Evolutionary conservation across 192 early-diverging fungal species (phyloP).

Genomic region (Coemansia umbellata): DNA sequence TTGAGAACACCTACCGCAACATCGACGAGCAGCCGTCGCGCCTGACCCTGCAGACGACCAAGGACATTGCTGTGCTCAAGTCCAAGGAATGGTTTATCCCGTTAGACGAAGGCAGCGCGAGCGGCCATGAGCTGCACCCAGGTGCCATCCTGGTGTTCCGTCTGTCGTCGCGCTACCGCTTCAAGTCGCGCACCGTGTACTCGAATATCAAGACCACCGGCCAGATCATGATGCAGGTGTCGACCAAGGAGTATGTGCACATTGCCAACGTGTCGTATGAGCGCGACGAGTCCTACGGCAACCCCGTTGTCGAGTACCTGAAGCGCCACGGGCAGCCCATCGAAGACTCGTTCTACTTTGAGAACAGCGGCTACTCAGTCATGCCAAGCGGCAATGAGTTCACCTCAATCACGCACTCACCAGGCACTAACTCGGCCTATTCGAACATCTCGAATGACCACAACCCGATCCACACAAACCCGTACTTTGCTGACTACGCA

Average conservation of each 20-base stretch:
- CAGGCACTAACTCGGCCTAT: constrained; percentile 84
- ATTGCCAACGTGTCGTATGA: constrained; percentile 79
- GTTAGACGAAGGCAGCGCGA: constrained; percentile 5
- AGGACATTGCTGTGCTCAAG: constrained; percentile 87
- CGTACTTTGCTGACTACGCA: constrained; percentile 89
- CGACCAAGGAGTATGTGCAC: constrained; percentile 78
- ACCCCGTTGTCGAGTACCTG: constrained; percentile 87
- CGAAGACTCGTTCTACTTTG: constrained; percentile 86
- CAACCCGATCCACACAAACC: constrained; percentile 96
- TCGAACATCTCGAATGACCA: constrained; percentile 83
- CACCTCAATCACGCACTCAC: constrained; percentile 82
- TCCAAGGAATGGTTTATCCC: constrained; percentile 85
- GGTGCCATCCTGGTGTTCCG: constrained; percentile 54
- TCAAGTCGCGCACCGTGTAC: constrained; percentile 56
- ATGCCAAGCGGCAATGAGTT: constrained; percentile 81
- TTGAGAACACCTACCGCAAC: constrained; percentile 81
- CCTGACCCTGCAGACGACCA: constrained; percentile 66
- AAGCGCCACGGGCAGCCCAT: constrained; percentile 80
- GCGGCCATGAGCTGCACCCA: constrained; percentile 56
- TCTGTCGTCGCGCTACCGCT: constrained; percentile 45
- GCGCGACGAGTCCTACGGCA: constrained; percentile 71
- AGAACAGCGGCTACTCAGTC: constrained; percentile 87
- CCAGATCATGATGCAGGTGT: constrained; percentile 70
- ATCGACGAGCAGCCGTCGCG: constrained; percentile 78
- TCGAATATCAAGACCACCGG: constrained; percentile 71